Percentiles rank a stretch among this genome's conserved stretches.
Conservation (phyloP, 176 grass and related monocot species). For the Carex littledalei region DNA sequence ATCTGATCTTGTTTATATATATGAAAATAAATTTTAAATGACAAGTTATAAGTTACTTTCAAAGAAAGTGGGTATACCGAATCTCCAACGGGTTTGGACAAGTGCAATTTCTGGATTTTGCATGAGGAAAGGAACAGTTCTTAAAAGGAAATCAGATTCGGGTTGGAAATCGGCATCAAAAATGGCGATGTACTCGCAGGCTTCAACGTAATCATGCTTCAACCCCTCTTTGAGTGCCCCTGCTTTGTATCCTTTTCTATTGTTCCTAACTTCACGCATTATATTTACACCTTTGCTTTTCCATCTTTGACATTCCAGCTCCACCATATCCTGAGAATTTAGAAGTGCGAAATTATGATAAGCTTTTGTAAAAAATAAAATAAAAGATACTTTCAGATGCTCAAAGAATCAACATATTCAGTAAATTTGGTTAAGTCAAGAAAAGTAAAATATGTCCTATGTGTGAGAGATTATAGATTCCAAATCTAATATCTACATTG, state of each 20-base stretch:
- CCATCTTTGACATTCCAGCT: constrained; percentile 66
- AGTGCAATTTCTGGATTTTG: constrained; percentile 77
- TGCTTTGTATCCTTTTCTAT: constrained; percentile 91
- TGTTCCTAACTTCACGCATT: constrained; percentile 62
- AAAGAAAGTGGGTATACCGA: constrained; percentile 36
- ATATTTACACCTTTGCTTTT: constrained; percentile 66
- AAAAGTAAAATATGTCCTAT: background rate
- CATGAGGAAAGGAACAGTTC: constrained; percentile 79
- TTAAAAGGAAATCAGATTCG: constrained; percentile 48
- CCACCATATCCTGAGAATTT: constrained; percentile 53
- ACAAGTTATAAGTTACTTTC: background rate
- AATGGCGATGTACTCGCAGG: constrained; percentile 83
- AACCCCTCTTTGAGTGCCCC: constrained; percentile 83
- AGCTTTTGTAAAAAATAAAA: background rate
- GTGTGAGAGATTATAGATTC: background rate
- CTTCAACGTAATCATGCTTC: constrained; percentile 47
- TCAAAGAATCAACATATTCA: background rate
- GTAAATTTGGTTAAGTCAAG: background rate
- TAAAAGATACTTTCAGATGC: background rate
- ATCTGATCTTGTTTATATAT: background rate
- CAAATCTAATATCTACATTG: background rate
- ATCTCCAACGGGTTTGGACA: constrained; percentile 87
- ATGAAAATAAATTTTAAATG: background rate
- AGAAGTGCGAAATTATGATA: background rate
- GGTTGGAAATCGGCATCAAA: constrained; percentile 96